Evolutionary conservation across 1,284 basidiomycete genomes (phyloP), one percentile per base, ranked within the genome.

Genomic region (Tylopilus sp.): DNA sequence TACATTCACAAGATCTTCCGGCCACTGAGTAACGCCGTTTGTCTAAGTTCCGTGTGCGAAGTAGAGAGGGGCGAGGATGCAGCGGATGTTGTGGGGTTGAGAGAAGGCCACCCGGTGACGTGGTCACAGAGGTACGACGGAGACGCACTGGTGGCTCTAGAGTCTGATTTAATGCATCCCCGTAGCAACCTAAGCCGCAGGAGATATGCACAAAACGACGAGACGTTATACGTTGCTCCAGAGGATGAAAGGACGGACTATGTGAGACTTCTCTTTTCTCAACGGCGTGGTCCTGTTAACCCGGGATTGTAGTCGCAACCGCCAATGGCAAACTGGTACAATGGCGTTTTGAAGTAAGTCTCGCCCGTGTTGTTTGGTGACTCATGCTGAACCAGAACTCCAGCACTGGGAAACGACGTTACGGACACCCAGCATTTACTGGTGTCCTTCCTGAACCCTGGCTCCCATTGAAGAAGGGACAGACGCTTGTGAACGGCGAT

Each of bases 251-350:
- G 86, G 29, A 97, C 93, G 12, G 92, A 97, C 71, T 97, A 94
- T 67, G 88, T 89, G 56, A 53, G 83, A 16, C 12, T 2, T 35
- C 4, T 6, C n/a, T 23, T 35, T 29, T 51, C 11, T 55, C 28
- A 6, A 18, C 11, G 38, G 38, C 10, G 2, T 33, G 1, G 43
- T n/a, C 19, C 16, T 51, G 21, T 6, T 59, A 43, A 66, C 25
- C 2, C 34, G 21, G 41, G 26, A 25, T 51, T 53, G 0, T 57
- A 92, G 85, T 92, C 89, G 0, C 94, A 97, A 68, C 93, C 93
- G 0, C 93, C 94, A 0, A 93, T 97, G 90, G 85, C 88, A 11
- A 90, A 90, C 60, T 94, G 91, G 81, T 96, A 92, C 63, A 79
- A 77, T 41, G 93, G 93, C 0, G 90, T 96, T 9, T 74, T 97